phyloP scores from a whole-genome alignment of 1,284 basidiomycete genomes.

The Phlebopus sp. region DNA sequence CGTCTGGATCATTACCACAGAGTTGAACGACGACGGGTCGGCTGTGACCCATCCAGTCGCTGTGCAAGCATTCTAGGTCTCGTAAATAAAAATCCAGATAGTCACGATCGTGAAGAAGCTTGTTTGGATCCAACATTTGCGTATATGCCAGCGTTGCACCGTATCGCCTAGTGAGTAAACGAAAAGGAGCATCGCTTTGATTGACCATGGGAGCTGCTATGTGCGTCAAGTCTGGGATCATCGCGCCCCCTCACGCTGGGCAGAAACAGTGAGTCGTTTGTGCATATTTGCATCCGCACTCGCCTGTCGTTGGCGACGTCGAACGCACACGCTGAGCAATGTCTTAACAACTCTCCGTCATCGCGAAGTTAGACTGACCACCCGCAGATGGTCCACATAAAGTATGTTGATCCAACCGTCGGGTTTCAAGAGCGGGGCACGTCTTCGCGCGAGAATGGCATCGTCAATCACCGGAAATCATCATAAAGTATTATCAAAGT shows the following conservation, averaged over 20 bases:
- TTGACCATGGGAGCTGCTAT: slow-evolving; percentile 70
- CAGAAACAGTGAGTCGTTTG: no score
- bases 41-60: slow-evolving; percentile 24
- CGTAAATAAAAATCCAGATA: slow-evolving; percentile 60
- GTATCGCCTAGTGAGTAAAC: slow-evolving; percentile 53
- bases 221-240: slow-evolving; percentile 36
- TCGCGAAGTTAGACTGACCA: no score
- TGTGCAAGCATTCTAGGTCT: slow-evolving; percentile 41
- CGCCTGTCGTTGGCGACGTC: no score
- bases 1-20: slow-evolving; percentile 63
- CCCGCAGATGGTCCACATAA: no score
- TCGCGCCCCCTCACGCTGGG: neutral
- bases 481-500: no score
- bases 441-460: no score
- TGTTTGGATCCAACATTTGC: slow-evolving; percentile 66
- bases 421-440: no score
- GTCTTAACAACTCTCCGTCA: no score
- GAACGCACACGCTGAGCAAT: no score
- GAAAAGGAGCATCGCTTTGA: slow-evolving; percentile 71
- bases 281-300: no score
- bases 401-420: no score
- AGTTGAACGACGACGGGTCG: slow-evolving; percentile 67
- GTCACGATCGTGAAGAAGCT: slow-evolving; percentile 53
- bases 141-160: slow-evolving; percentile 65
- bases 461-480: no score